Conservation (phyloP, 345 rosid genomes). For the Psidium friedrichsthalianum region DNA sequence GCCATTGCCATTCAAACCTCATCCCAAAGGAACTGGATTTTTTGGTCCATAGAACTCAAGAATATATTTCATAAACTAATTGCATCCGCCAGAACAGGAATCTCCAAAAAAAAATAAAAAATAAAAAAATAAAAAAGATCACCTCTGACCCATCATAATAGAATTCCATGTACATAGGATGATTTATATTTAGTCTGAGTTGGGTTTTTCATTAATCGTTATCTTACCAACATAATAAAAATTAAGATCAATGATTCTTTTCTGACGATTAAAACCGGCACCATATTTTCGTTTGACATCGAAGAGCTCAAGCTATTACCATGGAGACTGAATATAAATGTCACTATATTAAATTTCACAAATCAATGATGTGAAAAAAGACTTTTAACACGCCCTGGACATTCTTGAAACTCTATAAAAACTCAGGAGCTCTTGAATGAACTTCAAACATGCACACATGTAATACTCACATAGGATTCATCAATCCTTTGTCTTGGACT, state of each 20-base stretch:
- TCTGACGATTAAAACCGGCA: rapidly evolving
- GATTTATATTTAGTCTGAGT: not conserved
- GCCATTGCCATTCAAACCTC: slow-evolving; percentile 4
- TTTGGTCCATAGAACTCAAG: not conserved
- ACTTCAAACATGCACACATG: not conserved
- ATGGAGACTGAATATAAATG: not conserved
- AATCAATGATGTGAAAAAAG: not conserved
- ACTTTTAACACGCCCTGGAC: not conserved
- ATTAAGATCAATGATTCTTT: not conserved
- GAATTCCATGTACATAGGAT: not conserved
- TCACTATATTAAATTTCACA: not conserved
- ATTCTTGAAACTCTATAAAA: not conserved
- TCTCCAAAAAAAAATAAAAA: too few species aligned
- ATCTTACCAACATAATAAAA: not conserved
- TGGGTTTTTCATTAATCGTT: not conserved
- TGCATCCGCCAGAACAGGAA: too few species aligned
- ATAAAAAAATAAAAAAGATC: not conserved
- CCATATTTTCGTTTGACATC: not conserved
- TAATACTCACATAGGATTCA: not conserved
- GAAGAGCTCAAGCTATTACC: not conserved
- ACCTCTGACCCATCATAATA: not conserved
- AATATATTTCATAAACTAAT: not conserved
- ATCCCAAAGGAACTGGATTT: not conserved
- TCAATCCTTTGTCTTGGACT: not conserved
- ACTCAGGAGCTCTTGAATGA: not conserved